Evolutionary conservation across 805 yeast genomes (phyloP).

Genomic region (Myxozyma geophila): DNA sequence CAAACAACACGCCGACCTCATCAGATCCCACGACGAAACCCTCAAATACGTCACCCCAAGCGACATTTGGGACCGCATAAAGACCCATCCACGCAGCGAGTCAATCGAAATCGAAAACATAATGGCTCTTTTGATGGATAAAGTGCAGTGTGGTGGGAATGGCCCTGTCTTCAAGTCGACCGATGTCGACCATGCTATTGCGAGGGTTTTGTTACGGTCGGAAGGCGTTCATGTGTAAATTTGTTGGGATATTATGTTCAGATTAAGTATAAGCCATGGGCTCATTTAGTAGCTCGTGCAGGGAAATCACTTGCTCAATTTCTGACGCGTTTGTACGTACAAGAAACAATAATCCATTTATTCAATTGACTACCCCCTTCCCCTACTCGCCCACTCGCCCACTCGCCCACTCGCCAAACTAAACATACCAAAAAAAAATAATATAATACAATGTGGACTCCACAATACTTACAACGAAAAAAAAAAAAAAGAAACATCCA

Average conservation of each 20-base stretch:
- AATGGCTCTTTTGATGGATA: constrained; percentile 8
- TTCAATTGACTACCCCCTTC: no score
- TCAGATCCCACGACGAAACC: background rate
- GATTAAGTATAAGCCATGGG: no score
- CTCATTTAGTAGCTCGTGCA: no score
- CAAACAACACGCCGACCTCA: constrained; percentile 2
- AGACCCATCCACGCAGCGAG: constrained; percentile 20
- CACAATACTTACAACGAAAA: no score
- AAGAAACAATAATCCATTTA: no score
- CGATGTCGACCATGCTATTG: constrained; percentile 27
- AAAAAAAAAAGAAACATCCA: no score
- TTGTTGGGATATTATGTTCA: background rate
- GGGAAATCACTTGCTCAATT: no score
- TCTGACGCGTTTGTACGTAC: no score
- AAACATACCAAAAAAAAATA: no score
- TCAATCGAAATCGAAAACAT: constrained; percentile 13
- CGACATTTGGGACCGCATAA: constrained; percentile 28
- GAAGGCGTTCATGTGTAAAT: background rate
- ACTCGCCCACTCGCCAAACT: no score
- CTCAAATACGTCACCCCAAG: constrained; percentile 6
- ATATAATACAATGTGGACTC: no score
- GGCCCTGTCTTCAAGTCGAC: constrained; percentile 23
- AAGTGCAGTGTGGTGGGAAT: constrained; percentile 24
- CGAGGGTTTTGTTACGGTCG: constrained; percentile 1
- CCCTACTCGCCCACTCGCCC: no score